A percentile compares a stretch with the other conserved stretches of the same genome.
These are phyloP conservation scores for Pezicula radicicola DNA, from an alignment of 2,329 filamentous ascomycete species.

Conservation along the genomic window DNA sequence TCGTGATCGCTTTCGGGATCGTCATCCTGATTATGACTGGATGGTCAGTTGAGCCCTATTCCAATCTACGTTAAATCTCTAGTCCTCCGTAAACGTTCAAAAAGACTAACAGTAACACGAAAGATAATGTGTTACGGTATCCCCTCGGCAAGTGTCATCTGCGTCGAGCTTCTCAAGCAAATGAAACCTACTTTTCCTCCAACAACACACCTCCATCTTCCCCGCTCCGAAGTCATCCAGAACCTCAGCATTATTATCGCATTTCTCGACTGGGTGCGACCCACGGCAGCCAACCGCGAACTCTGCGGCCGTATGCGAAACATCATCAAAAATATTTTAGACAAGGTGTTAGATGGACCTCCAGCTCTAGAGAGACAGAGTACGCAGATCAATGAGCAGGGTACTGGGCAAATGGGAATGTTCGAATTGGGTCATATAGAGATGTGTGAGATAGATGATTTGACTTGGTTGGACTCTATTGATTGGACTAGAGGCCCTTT, in stretches of 20 bases:
- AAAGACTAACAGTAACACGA: not conserved
- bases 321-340: slow-evolving; percentile 13
- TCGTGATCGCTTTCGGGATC: slow-evolving; percentile 7
- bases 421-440: not conserved
- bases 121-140: slow-evolving; percentile 22
- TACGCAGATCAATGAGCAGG: not conserved
- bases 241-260: slow-evolving; percentile 13
- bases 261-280: slow-evolving; percentile 17
- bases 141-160: slow-evolving; percentile 18
- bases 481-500: slow-evolving; percentile 14
- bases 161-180: slow-evolving; percentile 18
- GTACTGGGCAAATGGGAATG: not conserved
- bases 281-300: slow-evolving; percentile 14
- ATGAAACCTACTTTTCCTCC: slow-evolving; percentile 4
- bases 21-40: slow-evolving; percentile 11
- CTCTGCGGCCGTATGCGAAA: slow-evolving; percentile 12
- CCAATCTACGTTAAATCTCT: too few species aligned
- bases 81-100: not conserved
- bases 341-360: slow-evolving; percentile 11
- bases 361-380: not conserved
- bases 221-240: slow-evolving; percentile 15
- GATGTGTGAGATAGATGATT: slow-evolving; percentile 10
- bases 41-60: slow-evolving; percentile 11
- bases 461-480: slow-evolving; percentile 18
- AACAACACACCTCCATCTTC: slow-evolving; percentile 5